Base-by-base conservation (phyloP, 164 flowering plant genomes). In the Vitis labrusca region DNA sequence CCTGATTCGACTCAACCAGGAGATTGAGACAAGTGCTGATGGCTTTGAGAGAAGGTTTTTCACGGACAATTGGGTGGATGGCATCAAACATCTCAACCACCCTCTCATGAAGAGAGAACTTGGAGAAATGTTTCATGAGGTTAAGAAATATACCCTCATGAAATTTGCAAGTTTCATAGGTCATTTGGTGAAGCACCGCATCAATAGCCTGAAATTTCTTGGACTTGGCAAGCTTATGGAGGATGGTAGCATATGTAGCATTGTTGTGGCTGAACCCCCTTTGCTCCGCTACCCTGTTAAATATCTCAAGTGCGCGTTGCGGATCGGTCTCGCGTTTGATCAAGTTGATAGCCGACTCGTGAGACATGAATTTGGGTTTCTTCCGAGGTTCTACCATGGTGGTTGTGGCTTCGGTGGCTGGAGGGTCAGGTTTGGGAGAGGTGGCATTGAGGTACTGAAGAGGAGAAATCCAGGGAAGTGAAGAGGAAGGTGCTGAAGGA, bases 1-100 rank as follows among this genome's bases (percentile, higher is more conserved):
- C 63, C 73, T 74, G 82, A 61, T 79, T 69, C 1, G 91, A 80
- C 62, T 91, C 97, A 57, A 91, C 77, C 37, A 95, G 81, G 23
- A 90, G 84, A 77, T 93, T 95, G 53, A 93, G 91, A 72, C 97
- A 91, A 17, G 97, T 95, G 72, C 97, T 95, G 49, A 89, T 67
- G 60, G 98, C 97, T 73, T 87, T 90, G 5, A 85, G 80, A 6
- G 99, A 95, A 32, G 97, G 98, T 76, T 83, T 87, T 63, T 87
- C 83, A 5, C 93, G 88, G 55, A 81, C 89, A 66, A 85, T 71
- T 7, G 89, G 86, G 12, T 69, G 73, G 48, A 95, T 95, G 0
- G 79, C 62, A 72, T 74, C 54, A 57, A 95, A 93, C 86, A 88
- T 85, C 9, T 90, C 88, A 8, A 93, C 78, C 60, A 87, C 89